These are phyloP conservation scores for Sonneratia caseolaris DNA, from an alignment of 345 rosid genomes.

Conservation along the genomic window DNA sequence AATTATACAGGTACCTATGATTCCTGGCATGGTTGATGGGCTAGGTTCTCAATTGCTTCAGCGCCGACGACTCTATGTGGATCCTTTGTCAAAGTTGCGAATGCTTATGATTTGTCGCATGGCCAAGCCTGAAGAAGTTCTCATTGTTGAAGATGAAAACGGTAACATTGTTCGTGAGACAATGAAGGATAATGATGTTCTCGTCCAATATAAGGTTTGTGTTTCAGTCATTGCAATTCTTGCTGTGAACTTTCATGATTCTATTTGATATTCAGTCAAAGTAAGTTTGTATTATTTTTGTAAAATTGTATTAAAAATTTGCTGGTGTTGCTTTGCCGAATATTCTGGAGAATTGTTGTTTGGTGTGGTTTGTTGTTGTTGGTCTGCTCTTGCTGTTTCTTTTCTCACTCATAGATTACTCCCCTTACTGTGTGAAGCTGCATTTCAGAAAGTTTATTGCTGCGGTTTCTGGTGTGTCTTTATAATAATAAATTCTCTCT, in stretches of 20 bases:
- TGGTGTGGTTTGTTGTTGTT: background rate
- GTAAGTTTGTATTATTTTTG: background rate
- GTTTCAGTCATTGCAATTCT: background rate
- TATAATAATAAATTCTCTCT: background rate
- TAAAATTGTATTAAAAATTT: background rate
- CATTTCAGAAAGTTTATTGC: background rate
- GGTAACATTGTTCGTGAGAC: constrained; percentile 99
- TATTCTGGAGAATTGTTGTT: background rate
- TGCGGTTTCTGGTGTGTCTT: background rate
- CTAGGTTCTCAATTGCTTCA: constrained; percentile 66
- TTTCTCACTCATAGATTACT: background rate
- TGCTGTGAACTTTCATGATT: background rate
- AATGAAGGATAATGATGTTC: constrained; percentile 98
- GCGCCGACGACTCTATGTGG: constrained; percentile 81
- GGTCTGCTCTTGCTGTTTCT: background rate
- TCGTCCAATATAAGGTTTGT: constrained; percentile 84
- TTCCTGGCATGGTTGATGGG: constrained; percentile 79
- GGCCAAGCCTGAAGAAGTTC: constrained; percentile 99
- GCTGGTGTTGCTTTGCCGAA: background rate
- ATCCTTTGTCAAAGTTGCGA: constrained; percentile 82
- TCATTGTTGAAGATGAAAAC: constrained; percentile 99
- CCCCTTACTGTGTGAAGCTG: background rate
- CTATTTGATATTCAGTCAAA: background rate
- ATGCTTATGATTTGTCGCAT: constrained; percentile 94
- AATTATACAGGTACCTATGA: constrained; percentile 52